phyloP scores from a whole-genome alignment of 2,329 filamentous ascomycete genomes.

The Coccinonectria pachysandricola region DNA sequence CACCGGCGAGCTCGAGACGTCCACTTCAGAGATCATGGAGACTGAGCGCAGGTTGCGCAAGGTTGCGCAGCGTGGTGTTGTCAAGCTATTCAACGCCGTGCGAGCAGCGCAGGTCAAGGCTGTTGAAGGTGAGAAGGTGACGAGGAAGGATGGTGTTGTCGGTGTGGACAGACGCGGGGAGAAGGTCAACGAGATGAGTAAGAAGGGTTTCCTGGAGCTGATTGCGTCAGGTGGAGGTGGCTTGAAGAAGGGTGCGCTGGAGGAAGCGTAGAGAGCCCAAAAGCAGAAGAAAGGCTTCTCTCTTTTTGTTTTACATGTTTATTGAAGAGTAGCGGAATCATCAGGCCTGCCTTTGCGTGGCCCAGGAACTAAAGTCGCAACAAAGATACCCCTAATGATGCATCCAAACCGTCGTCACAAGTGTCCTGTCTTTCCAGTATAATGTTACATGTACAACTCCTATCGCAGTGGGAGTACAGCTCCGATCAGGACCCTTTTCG shows the following conservation, averaged over 20 bases:
- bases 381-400: conserved; percentile 22
- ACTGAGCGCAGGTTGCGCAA: conserved; percentile 74
- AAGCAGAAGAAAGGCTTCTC: too few relatives aligned
- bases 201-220: conserved; percentile 89
- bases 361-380: conserved; percentile 17
- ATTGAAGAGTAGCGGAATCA: conserved; percentile 21
- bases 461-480: too few relatives aligned
- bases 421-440: conserved; percentile 14
- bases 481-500: too few relatives aligned
- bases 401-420: conserved; percentile 15
- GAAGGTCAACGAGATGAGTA: conserved; percentile 89
- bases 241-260: conserved; percentile 47
- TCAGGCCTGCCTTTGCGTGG: conserved; percentile 14
- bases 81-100: conserved; percentile 94
- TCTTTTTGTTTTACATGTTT: conserved; percentile 7
- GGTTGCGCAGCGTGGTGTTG: conserved; percentile 84
- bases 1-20: conserved; percentile 31
- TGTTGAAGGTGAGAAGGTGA: conserved; percentile 61
- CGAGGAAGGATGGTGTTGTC: conserved; percentile 62
- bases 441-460: conserved; percentile 19
- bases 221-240: conserved; percentile 58
- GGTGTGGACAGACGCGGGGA: conserved; percentile 74
- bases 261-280: conserved; percentile 43
- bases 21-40: conserved; percentile 48
- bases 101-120: conserved; percentile 85